phyloP scores from a whole-genome alignment of 305 asterid genomes.

The Fraxinus baroniana region DNA sequence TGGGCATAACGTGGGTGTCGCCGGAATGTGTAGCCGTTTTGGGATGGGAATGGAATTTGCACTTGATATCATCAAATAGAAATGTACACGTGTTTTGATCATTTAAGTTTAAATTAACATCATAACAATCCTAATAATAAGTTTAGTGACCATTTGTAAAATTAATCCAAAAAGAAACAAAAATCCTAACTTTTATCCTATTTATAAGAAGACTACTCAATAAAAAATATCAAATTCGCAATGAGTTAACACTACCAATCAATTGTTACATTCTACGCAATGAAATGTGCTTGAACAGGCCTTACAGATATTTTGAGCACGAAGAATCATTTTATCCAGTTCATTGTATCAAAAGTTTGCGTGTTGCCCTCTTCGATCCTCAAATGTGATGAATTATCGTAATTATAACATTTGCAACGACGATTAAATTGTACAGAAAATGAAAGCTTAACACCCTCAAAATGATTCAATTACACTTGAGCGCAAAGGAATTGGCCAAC shows the following conservation, averaged over 20 bases:
- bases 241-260: background rate
- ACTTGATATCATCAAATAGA: no score
- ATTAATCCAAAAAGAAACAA: no score
- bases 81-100: no score
- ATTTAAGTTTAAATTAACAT: no score
- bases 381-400: background rate
- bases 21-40: no score
- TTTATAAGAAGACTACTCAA: no score
- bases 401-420: background rate
- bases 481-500: background rate
- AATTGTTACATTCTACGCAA: background rate
- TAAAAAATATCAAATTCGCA: background rate
- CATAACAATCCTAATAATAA: no score
- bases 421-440: background rate
- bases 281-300: background rate
- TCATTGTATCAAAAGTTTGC: background rate
- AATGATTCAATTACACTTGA: background rate
- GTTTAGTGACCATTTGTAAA: no score
- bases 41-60: no score
- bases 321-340: no score
- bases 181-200: background rate
- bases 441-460: background rate
- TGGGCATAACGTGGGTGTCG: no score
- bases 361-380: background rate
- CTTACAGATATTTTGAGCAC: background rate